Conservation (phyloP, 164 flowering plant species). For the Annona squamosa region DNA sequence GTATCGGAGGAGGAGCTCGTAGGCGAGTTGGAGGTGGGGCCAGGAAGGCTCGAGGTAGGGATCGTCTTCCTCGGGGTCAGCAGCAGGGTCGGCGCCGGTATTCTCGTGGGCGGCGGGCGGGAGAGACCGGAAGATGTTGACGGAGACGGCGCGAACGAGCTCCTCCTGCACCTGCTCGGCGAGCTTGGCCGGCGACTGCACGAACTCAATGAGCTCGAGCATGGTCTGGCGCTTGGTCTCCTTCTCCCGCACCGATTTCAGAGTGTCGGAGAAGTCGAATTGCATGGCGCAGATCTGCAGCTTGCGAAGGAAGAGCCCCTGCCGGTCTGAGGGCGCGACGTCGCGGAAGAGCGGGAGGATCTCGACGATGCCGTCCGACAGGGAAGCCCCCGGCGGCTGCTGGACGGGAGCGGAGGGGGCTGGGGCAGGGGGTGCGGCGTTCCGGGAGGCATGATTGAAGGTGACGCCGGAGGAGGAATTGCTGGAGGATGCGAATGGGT, state of each 20-base stretch:
- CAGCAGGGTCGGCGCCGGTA: slow-evolving; percentile 40
- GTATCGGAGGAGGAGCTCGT: slow-evolving; percentile 39
- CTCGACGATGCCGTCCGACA: slow-evolving; percentile 27
- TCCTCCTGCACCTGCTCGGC: slow-evolving; percentile 30
- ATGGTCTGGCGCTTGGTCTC: slow-evolving; percentile 33
- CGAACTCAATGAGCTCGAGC: slow-evolving; percentile 31
- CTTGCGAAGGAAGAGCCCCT: slow-evolving; percentile 45
- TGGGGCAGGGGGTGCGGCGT: slow-evolving; percentile 7
- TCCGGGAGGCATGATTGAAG: slow-evolving; percentile 57
- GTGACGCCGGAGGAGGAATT: slow-evolving; percentile 34
- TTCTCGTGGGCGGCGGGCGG: slow-evolving; percentile 68
- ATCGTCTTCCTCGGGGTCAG: slow-evolving; percentile 73
- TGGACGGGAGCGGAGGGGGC: slow-evolving; percentile 7
- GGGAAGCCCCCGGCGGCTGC: neutral
- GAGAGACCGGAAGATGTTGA: slow-evolving; percentile 58
- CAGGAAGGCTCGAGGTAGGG: slow-evolving; percentile 61
- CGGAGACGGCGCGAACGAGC: slow-evolving; percentile 46
- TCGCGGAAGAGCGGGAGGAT: slow-evolving; percentile 49
- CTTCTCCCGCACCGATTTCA: slow-evolving; percentile 27
- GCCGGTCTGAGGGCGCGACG: slow-evolving; percentile 45
- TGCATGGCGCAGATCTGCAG: slow-evolving; percentile 24
- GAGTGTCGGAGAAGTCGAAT: slow-evolving; percentile 32
- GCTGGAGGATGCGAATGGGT: slow-evolving; percentile 27
- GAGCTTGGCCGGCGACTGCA: slow-evolving; percentile 29
- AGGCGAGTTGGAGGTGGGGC: slow-evolving; percentile 43